A percentile compares a stretch with the other conserved stretches of the same genome.
Conservation (phyloP, 768 basidiomycete species). For the Russula compacta region DNA sequence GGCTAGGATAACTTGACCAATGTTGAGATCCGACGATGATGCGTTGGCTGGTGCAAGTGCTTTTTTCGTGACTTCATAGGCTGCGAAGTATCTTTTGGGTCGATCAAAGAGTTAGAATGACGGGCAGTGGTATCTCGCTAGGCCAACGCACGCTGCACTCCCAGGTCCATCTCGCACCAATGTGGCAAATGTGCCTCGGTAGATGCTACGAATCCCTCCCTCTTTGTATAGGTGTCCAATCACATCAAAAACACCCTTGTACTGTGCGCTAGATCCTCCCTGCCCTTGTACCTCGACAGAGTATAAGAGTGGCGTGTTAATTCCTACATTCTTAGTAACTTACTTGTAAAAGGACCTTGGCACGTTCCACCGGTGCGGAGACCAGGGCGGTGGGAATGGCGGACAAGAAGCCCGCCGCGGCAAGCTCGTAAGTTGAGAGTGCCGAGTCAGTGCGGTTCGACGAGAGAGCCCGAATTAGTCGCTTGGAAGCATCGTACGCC, state of each 20-base stretch:
- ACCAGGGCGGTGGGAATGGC: constrained; percentile 87
- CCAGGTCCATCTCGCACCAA: constrained; percentile 93
- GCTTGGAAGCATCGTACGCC: constrained; percentile 93
- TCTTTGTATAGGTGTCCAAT: constrained; percentile 85
- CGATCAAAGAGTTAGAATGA: constrained; percentile 11
- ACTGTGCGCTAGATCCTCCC: constrained; percentile 57
- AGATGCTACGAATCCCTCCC: constrained; percentile 87
- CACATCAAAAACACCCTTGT: constrained; percentile 89
- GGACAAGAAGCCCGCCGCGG: constrained; percentile 87
- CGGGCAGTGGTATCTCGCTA: neutral
- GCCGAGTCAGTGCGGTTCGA: constrained; percentile 59
- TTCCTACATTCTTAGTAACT: constrained; percentile 12
- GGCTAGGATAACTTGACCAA: constrained; percentile 80
- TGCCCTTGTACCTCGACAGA: constrained; percentile 94
- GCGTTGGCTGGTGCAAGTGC: constrained; percentile 71
- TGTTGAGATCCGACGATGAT: constrained; percentile 71
- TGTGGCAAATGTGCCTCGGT: constrained; percentile 89
- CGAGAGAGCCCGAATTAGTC: constrained; percentile 67
- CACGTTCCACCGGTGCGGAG: constrained; percentile 93
- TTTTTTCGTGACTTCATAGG: constrained; percentile 92
- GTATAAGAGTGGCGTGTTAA: constrained; percentile 10
- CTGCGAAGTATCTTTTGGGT: constrained; percentile 76
- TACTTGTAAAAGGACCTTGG: constrained; percentile 92
- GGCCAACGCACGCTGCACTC: constrained; percentile 73
- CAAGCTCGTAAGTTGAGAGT: constrained; percentile 73